A percentile compares a stretch with the other conserved stretches of the same genome.
phyloP scores from a whole-genome alignment of 148 eudicot genomes.

The Arctostaphylos glauca region DNA sequence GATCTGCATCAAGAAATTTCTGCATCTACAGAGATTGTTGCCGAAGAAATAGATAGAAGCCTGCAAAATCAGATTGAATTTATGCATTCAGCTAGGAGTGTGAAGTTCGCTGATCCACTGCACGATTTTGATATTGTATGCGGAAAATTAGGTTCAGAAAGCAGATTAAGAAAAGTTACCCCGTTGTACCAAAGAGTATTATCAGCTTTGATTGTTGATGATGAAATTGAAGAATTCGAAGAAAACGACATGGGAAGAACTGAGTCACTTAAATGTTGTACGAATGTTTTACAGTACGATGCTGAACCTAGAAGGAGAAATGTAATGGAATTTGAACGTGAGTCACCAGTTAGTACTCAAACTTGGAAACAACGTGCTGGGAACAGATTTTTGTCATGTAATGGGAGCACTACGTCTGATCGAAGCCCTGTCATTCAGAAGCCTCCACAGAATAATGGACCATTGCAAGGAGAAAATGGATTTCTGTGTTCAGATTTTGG shows the following conservation, averaged over 20 bases:
- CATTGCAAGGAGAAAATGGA: conserved; percentile 38
- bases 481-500: conserved; percentile 41
- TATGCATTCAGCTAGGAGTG: conserved; percentile 35
- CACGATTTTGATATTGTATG: conserved; percentile 39
- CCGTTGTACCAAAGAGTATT: conserved; percentile 82
- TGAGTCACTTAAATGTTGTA: conserved; percentile 23
- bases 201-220: conserved; percentile 83
- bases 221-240: conserved; percentile 67
- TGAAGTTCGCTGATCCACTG: conserved; percentile 39
- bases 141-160: conserved; percentile 41
- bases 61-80: conserved; percentile 32
- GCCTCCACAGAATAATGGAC: conserved; percentile 39
- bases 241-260: conserved; percentile 38
- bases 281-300: conserved; percentile 29
- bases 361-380: conserved; percentile 24
- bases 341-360: conserved; percentile 28
- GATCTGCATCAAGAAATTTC: conserved; percentile 36
- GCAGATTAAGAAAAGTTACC: conserved; percentile 29
- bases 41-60: conserved; percentile 34
- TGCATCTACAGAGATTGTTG: conserved; percentile 27
- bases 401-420: conserved; percentile 43
- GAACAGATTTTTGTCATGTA: conserved; percentile 44
- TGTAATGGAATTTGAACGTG: conserved; percentile 23
- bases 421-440: conserved; percentile 39
- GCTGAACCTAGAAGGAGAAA: conserved; percentile 24